These are phyloP conservation scores for Avena sativa DNA, from an alignment of 176 grass and related monocot species.

Conservation along the genomic window DNA sequence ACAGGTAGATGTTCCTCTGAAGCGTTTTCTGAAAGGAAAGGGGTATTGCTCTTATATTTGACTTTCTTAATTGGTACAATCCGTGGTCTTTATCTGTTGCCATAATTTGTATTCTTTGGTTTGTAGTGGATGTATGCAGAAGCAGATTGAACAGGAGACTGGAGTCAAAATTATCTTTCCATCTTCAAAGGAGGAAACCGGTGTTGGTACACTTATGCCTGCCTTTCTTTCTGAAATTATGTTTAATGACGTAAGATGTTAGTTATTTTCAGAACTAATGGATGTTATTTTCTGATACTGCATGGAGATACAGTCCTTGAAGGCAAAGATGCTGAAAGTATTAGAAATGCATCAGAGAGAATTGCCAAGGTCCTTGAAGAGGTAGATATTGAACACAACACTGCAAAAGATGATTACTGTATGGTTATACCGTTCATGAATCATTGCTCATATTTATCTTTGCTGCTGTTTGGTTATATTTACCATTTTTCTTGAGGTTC, in stretches of 20 bases:
- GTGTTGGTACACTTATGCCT: slow-evolving; percentile 56
- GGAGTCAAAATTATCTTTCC: slow-evolving; percentile 78
- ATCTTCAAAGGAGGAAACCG: slow-evolving; percentile 59
- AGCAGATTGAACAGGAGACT: slow-evolving; percentile 77
- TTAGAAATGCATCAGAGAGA: slow-evolving; percentile 79
- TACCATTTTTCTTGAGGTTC: not conserved
- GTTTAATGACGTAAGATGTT: slow-evolving; percentile 1
- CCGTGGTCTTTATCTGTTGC: not conserved
- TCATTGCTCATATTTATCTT: not conserved
- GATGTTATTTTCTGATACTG: not conserved
- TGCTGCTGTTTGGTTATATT: slow-evolving; percentile 7
- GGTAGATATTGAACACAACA: slow-evolving; percentile 46
- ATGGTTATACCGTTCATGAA: not conserved
- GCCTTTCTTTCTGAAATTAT: slow-evolving; percentile 32
- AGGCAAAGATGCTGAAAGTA: slow-evolving; percentile 63
- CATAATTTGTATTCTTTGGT: slow-evolving; percentile 37
- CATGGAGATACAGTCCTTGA: slow-evolving; percentile 59
- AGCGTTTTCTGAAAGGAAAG: slow-evolving; percentile 76
- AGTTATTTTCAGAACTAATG: slow-evolving; percentile 29
- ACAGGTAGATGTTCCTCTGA: slow-evolving; percentile 76
- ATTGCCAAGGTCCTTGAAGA: slow-evolving; percentile 64
- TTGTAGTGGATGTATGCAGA: slow-evolving; percentile 74
- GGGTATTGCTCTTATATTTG: slow-evolving; percentile 52
- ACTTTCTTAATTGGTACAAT: slow-evolving; percentile 22
- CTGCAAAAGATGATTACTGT: not conserved